These are phyloP conservation scores for Rutstroemia sp. DNA, from an alignment of 2,329 filamentous ascomycete species.

Conservation along the genomic window DNA sequence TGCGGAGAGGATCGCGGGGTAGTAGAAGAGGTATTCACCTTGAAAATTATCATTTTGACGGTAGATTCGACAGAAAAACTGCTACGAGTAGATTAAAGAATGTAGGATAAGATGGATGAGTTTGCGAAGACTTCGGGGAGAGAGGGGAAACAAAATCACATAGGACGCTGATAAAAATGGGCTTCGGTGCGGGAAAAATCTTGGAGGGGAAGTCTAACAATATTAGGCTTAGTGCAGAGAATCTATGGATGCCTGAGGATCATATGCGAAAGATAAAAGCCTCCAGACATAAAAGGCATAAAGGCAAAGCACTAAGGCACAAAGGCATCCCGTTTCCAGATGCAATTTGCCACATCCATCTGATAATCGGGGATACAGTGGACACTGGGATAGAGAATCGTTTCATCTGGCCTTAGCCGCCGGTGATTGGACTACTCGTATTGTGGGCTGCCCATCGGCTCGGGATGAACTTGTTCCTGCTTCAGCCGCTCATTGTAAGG, in stretches of 20 bases:
- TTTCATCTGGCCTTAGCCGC: too few relatives aligned
- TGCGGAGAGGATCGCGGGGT: conserved; percentile 1
- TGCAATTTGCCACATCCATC: too few relatives aligned
- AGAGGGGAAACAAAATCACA: neutral
- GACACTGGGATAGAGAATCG: too few relatives aligned
- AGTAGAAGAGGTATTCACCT: conserved; percentile 32
- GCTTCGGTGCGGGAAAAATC: conserved; percentile 4
- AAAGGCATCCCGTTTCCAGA: neutral
- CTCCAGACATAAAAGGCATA: too few relatives aligned
- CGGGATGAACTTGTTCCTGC: too few relatives aligned
- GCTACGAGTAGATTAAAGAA: neutral
- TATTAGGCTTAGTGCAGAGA: neutral
- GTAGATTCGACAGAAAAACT: neutral
- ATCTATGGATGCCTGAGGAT: neutral
- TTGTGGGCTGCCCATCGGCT: too few relatives aligned
- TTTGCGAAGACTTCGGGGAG: neutral
- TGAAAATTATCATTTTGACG: conserved; percentile 50
- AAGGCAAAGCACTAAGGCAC: neutral
- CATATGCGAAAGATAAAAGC: neutral
- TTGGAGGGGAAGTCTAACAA: conserved; percentile 9
- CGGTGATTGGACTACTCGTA: too few relatives aligned
- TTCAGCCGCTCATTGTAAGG: too few relatives aligned
- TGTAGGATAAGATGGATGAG: neutral
- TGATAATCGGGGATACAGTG: too few relatives aligned
- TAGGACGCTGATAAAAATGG: neutral